Conservation (phyloP, 2,329 filamentous ascomycete species). For the Lasiodiplodia citricola region DNA sequence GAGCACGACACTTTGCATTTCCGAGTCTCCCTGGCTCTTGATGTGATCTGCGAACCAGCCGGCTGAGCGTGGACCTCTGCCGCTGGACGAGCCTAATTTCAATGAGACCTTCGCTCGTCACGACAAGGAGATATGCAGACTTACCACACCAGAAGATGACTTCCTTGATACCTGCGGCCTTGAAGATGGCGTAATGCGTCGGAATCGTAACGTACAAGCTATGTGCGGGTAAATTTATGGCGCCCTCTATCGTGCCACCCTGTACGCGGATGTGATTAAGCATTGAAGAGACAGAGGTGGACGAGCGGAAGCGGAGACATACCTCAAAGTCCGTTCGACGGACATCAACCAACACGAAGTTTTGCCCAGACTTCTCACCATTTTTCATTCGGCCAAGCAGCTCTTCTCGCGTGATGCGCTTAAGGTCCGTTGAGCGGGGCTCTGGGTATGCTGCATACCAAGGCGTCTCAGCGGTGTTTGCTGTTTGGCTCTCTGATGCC, state of each 20-base stretch:
- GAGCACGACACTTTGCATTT: slow-evolving; percentile 57
- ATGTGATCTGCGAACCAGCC: slow-evolving; percentile 63
- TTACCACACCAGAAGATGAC: slow-evolving; percentile 64
- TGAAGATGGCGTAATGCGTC: slow-evolving; percentile 56
- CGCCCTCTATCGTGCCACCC: slow-evolving; percentile 66
- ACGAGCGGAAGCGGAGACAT: slow-evolving; percentile 4
- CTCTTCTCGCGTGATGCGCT: slow-evolving; percentile 26
- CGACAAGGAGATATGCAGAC: slow-evolving; percentile 35
- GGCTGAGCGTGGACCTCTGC: slow-evolving; percentile 61
- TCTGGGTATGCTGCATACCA: slow-evolving; percentile 32
- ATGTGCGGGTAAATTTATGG: slow-evolving; percentile 64
- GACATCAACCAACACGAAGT: slow-evolving; percentile 53
- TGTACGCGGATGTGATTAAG: slow-evolving; percentile 33
- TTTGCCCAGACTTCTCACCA: slow-evolving; percentile 11
- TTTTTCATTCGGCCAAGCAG: slow-evolving; percentile 28
- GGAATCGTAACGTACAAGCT: slow-evolving; percentile 59
- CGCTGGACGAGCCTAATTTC: slow-evolving; percentile 57
- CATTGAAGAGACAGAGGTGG: slow-evolving; percentile 11
- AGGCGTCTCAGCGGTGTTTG: slow-evolving; percentile 1
- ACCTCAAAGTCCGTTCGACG: slow-evolving; percentile 60
- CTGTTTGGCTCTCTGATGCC: not conserved
- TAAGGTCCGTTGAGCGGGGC: slow-evolving; percentile 22
- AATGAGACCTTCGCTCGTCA: not conserved
- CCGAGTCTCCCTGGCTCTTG: slow-evolving; percentile 44
- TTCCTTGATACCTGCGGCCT: slow-evolving; percentile 54